Evolutionary conservation across 2,329 filamentous ascomycete species (phyloP).

Genomic region (Penicillium sp.): DNA sequence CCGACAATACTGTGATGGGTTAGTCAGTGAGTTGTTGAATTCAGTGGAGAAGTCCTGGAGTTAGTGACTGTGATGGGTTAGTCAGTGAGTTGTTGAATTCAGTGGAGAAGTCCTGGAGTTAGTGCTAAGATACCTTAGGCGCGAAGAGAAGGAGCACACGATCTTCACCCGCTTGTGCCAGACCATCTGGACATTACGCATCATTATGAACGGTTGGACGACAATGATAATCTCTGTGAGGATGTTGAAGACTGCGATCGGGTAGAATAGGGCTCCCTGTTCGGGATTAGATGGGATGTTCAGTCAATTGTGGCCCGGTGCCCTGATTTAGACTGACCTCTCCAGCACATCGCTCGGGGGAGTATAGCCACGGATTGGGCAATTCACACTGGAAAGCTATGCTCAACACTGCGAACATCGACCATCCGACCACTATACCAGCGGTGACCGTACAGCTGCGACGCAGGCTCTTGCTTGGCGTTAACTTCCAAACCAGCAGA

Average conservation of each 20-base stretch:
- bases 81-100: background rate
- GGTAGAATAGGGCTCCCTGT: constrained; percentile 21
- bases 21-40: background rate
- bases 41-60: background rate
- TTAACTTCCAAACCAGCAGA: constrained; percentile 20
- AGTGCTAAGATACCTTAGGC: constrained; percentile 12
- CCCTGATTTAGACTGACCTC: constrained; percentile 3
- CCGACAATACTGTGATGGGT: constrained; percentile 12
- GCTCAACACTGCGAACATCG: constrained; percentile 20
- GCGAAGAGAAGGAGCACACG: constrained; percentile 20
- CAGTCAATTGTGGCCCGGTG: background rate
- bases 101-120: background rate
- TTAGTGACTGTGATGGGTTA: constrained; percentile 3
- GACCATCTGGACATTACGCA: constrained; percentile 25
- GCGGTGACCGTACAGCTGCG: constrained; percentile 13
- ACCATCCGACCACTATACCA: constrained; percentile 15
- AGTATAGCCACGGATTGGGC: constrained; percentile 21
- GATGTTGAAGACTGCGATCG: constrained; percentile 17
- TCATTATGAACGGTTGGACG: constrained; percentile 23
- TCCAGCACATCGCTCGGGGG: constrained; percentile 18
- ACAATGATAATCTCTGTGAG: constrained; percentile 20
- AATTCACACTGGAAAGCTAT: constrained; percentile 25
- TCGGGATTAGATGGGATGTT: background rate
- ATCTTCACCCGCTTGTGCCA: constrained; percentile 20
- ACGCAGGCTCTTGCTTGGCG: constrained; percentile 14